Evolutionary conservation across 495 filamentous ascomycete genomes (phyloP).

Genomic region (Trichoderma parareesei): DNA sequence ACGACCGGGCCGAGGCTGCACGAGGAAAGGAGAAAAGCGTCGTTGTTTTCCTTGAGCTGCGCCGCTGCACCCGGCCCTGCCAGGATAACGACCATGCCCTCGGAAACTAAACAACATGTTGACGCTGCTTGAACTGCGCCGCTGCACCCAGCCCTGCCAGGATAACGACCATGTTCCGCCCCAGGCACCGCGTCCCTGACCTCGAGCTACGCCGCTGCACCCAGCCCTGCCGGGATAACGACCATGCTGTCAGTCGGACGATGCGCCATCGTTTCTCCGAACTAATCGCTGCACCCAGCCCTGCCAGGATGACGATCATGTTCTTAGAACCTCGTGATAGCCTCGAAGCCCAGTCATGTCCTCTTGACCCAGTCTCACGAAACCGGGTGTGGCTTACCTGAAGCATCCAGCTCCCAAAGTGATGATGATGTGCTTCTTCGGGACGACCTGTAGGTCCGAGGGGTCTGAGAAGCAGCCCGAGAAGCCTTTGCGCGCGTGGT

Average conservation of each 20-base stretch:
- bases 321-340: background rate
- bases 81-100: slow-evolving; percentile 8
- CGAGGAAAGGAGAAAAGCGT: background rate
- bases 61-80: slow-evolving; percentile 9
- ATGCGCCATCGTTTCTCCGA: background rate
- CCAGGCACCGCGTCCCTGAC: background rate
- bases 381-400: background rate
- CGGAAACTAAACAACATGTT: background rate
- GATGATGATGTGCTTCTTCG: background rate
- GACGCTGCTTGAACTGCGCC: background rate
- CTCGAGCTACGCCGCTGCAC: slow-evolving; percentile 3
- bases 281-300: slow-evolving; percentile 4
- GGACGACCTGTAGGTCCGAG: background rate
- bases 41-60: background rate
- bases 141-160: slow-evolving; percentile 8
- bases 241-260: background rate
- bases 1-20: background rate
- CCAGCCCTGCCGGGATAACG: slow-evolving; percentile 8
- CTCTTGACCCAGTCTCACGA: background rate
- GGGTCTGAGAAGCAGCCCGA: background rate
- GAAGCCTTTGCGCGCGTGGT: background rate
- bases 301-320: slow-evolving; percentile 7
- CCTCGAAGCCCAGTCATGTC: background rate
- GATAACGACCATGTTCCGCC: slow-evolving; percentile 7
- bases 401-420: background rate